phyloP scores from a whole-genome alignment of 148 eudicot genomes.

The Persicaria maculosa region DNA sequence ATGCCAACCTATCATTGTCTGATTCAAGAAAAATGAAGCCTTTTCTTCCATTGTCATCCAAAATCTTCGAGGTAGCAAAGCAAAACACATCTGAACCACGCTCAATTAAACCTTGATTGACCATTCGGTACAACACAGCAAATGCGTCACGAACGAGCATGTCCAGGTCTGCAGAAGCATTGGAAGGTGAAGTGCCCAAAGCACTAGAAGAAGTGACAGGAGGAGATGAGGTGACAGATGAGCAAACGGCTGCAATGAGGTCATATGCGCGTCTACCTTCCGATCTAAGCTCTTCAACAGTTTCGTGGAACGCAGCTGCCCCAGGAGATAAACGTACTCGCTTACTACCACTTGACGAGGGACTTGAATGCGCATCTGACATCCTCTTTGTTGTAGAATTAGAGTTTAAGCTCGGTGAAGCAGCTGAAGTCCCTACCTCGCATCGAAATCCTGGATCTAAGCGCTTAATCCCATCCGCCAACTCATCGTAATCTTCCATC shows the following conservation, averaged over 20 bases:
- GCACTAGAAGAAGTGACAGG: too few species aligned
- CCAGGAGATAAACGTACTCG: too few species aligned
- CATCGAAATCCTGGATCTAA: neutral
- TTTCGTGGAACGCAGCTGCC: neutral
- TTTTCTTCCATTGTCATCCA: slow-evolving; percentile 7
- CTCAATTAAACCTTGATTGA: neutral
- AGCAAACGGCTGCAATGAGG: neutral
- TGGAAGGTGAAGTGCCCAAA: too few species aligned
- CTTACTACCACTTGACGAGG: neutral
- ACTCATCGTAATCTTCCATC: too few species aligned
- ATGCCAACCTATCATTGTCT: slow-evolving; percentile 1
- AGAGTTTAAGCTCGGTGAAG: neutral
- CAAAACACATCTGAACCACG: neutral
- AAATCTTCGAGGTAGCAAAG: neutral
- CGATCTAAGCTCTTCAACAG: neutral
- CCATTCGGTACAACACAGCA: neutral
- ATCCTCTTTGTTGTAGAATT: neutral
- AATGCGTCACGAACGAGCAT: neutral
- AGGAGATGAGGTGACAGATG: too few species aligned
- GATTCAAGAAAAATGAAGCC: slow-evolving; percentile 6
- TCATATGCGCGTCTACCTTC: slow-evolving; percentile 1
- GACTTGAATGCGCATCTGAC: neutral
- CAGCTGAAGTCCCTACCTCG: neutral
- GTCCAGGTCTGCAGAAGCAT: neutral
- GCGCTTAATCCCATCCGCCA: neutral